Conservation (phyloP, 177 flowering plant genomes). For the Vitis hybrid region DNA sequence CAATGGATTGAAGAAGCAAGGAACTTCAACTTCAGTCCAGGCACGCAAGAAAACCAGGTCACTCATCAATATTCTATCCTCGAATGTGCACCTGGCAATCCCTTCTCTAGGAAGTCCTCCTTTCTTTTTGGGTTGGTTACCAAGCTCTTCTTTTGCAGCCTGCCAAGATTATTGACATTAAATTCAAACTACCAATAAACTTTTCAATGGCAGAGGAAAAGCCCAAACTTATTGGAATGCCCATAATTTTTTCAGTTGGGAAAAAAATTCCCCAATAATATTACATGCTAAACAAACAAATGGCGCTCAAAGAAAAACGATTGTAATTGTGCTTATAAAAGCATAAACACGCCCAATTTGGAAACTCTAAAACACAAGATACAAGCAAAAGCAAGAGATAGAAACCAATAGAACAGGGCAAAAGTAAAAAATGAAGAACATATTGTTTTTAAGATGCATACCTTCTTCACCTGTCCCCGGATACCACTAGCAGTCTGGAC, state of each 20-base stretch:
- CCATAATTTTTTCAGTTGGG: neutral
- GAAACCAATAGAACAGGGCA: neutral
- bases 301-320: too few relatives aligned
- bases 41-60: constrained; percentile 91
- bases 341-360: too few relatives aligned
- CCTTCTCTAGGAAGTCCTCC: constrained; percentile 73
- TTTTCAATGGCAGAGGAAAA: too few relatives aligned
- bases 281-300: too few relatives aligned
- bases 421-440: neutral
- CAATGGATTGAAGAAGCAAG: constrained; percentile 73
- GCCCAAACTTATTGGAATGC: too few relatives aligned
- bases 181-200: neutral
- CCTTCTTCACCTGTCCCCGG: constrained; percentile 97
- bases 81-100: constrained; percentile 96
- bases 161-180: constrained; percentile 21
- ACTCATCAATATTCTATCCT: constrained; percentile 90
- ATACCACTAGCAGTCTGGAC: constrained; percentile 93
- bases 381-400: neutral
- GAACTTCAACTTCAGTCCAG: constrained; percentile 88
- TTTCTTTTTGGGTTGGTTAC: constrained; percentile 63
- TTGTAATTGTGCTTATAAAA: too few relatives aligned
- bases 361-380: neutral
- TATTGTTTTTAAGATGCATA: constrained; percentile 18
- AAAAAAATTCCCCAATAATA: neutral
- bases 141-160: constrained; percentile 92